Evolutionary conservation across 495 filamentous ascomycete species (phyloP), one percentile per base, ranked within the genome.

Genomic region (Neurospora sp.): DNA sequence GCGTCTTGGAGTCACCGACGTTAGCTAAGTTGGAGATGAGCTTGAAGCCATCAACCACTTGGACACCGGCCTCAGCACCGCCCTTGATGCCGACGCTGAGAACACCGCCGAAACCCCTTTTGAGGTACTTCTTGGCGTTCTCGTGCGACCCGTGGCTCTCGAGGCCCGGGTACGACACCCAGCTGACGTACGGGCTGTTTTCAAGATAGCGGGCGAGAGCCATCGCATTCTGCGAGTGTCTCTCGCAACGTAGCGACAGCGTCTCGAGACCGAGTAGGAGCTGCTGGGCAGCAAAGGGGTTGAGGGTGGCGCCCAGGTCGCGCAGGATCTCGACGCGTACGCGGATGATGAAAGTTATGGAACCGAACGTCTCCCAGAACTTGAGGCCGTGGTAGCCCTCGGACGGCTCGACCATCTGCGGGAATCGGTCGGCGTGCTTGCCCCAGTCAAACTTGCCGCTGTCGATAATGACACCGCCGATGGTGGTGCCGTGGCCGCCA

Each of bases 381-480:
- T 94, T 96, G 71, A 99, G 87, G 6, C 96, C 96, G 81, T 98
- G 96, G 83, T 98, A 99, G 20, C 96, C 95, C 73, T 93, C 91
- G 0, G 92, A 89, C 3, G 96, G 96, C 82, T 99, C 93, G 61
- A 91, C 89, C 83, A 99, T 92, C 81, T 98, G 93, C 3, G 96
- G 96, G 87, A 98, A 99, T 1, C 94, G 91, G 73, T 90, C 89
- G 39, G 84, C 93, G 77, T 97, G 81, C 84, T 92, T 91, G 71
- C 94, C 94, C 96, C 96, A 99, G 86, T 98, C 92, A 81, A 99
- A 99, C 77, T 94, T 97, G 71, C 96, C 96, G 71, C 91, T 90
- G 84, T 99, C 96, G 68, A 99, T 84, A 16, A 99, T 87, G 22
- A 98, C 87, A 53, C 96, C 96, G 38, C 87, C 96, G 75, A 99